Evolutionary conservation across 2,329 filamentous ascomycete genomes (phyloP), one percentile per base, ranked within the genome.

Genomic region (Fusarium agapanthi): DNA sequence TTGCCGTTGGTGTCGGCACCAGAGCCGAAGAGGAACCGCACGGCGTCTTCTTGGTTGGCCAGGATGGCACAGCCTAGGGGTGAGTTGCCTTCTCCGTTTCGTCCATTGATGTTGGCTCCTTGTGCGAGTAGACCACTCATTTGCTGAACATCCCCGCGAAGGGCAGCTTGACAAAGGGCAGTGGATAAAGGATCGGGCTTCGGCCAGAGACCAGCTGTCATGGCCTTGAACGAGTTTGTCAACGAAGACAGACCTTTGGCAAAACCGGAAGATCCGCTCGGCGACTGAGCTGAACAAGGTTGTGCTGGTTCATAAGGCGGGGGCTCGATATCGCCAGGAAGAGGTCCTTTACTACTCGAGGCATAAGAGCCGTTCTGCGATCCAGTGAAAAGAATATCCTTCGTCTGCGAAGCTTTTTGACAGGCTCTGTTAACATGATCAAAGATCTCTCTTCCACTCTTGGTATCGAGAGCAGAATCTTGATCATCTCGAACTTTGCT

Each of bases 101-200:
- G 75, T 7, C 81, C 81, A 58, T 82, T 79, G 34, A 82, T 76
- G 41, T 80, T 81, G 40, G 79, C 80, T 12, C 82, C 82, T 50
- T 82, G 79, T 6, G 73, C 66, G 15, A 83, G 66, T 24, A 83
- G 73, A 1, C 78, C 80, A 3, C 73, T 76, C 44, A 82, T 77
- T 26, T 83, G 81, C 16, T 73, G 71, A 2, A 80, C 65, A n/a
- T 83, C 79, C 1, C 82, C 81, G 4, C 75, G 71, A 3, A 77
- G 69, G 6, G 78, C 76, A 2, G 81, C 82, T 38, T 82, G 76
- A 22, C 81, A 83, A 24, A 83, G 78, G 3, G 81, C 80, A 1
- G 80, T 79, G 2, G 81, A 81, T 7, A 83, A 65, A 3, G 81
- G 82, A 20, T 82, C 81, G 0, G 82, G 81, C n/a, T 81, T 82